phyloP scores from a whole-genome alignment of 2,329 filamentous ascomycete genomes.

The Pseudocercospora musae region DNA sequence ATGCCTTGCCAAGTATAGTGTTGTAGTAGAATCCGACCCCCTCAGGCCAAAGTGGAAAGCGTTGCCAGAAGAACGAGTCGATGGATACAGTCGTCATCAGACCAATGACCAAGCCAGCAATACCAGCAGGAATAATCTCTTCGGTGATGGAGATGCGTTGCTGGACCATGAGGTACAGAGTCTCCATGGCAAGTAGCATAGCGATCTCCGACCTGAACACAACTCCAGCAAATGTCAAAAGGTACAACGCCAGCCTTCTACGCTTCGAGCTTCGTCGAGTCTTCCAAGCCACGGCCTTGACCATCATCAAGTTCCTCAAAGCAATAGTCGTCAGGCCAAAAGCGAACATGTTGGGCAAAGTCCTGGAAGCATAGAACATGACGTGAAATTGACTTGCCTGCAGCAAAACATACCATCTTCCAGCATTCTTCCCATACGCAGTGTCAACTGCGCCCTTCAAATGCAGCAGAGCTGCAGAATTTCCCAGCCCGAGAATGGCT shows the following conservation, averaged over 20 bases:
- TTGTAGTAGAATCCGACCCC: constrained; percentile 88
- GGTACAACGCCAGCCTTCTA: constrained; percentile 63
- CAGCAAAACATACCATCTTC: constrained; percentile 75
- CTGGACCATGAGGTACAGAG: constrained; percentile 60
- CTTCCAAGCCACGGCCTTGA: constrained; percentile 39
- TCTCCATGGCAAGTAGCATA: constrained; percentile 68
- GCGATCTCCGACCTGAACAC: constrained; percentile 90
- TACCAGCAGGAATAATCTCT: constrained; percentile 64
- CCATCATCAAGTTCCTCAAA: constrained; percentile 51
- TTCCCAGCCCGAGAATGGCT: constrained; percentile 72
- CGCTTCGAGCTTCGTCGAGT: constrained; percentile 42
- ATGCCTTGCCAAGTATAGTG: constrained; percentile 75
- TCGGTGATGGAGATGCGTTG: constrained; percentile 52
- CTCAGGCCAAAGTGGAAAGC: constrained; percentile 77
- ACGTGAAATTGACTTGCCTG: constrained; percentile 87
- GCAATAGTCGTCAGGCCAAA: constrained; percentile 75
- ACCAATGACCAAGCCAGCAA: constrained; percentile 62
- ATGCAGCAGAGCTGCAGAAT: constrained; percentile 64
- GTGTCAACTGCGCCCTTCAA: constrained; percentile 63
- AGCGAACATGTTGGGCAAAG: constrained; percentile 94
- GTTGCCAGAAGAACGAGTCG: constrained; percentile 93
- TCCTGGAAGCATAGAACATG: constrained; percentile 86
- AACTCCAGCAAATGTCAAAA: constrained; percentile 75
- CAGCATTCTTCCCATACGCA: constrained; percentile 66
- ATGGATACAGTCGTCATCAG: constrained; percentile 68